phyloP scores from a whole-genome alignment of 345 rosid species.

The Eucalyptus tenuipes region DNA sequence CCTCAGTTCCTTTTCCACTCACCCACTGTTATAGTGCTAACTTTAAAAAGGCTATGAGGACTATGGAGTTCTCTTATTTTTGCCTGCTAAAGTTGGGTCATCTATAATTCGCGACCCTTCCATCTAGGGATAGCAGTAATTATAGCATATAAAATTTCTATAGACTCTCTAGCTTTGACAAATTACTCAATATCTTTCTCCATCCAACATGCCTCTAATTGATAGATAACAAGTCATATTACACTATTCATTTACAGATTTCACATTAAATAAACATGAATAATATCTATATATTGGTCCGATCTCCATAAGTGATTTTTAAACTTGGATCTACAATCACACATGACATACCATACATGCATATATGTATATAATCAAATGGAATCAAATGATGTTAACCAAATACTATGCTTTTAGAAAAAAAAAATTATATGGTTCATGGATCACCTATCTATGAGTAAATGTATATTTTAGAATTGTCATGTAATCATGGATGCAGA shows the following conservation, averaged over 20 bases:
- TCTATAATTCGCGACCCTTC: neutral
- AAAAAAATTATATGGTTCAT: neutral
- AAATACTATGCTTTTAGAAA: neutral
- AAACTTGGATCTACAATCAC: neutral
- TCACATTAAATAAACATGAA: neutral
- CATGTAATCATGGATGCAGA: neutral
- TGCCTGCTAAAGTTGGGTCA: neutral
- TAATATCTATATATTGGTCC: neutral
- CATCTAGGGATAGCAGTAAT: neutral
- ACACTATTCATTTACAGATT: neutral
- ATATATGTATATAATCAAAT: neutral
- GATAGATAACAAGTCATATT: neutral
- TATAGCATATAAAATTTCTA: neutral
- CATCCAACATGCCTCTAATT: neutral
- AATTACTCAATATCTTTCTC: neutral
- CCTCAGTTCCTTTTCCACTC: neutral
- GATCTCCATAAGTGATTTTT: neutral
- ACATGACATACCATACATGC: neutral
- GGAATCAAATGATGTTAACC: neutral
- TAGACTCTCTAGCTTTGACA: neutral
- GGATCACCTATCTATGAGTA: neutral
- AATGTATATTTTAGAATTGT: neutral
- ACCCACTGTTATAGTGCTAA: neutral
- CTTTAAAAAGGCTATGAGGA: neutral
- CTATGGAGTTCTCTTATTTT: neutral